Percentiles rank a stretch among this genome's conserved stretches.
Conservation (phyloP, 345 rosid species). For the Pistacia atlantica region DNA sequence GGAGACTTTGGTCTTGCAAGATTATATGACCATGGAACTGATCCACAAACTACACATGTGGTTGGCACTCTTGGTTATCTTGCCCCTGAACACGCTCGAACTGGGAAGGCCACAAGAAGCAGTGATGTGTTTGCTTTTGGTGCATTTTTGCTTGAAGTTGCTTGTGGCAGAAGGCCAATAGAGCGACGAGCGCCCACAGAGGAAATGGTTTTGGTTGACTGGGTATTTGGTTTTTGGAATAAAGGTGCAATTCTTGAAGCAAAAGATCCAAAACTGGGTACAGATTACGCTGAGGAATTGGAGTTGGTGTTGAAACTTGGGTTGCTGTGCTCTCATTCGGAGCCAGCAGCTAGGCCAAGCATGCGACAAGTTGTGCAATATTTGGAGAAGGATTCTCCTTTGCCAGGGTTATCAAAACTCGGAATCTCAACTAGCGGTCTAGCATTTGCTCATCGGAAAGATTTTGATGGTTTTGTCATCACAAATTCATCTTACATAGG, state of each 20-base stretch:
- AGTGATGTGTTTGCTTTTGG: slow-evolving; percentile 64
- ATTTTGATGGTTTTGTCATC: slow-evolving; percentile 44
- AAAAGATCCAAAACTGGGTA: slow-evolving; percentile 41
- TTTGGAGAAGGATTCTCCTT: slow-evolving; percentile 43
- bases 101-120: slow-evolving; percentile 53
- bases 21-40: slow-evolving; percentile 57
- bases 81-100: slow-evolving; percentile 61
- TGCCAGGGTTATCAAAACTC: slow-evolving; percentile 44
- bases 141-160: slow-evolving; percentile 63
- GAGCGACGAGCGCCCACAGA: slow-evolving; percentile 23
- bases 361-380: slow-evolving; percentile 60
- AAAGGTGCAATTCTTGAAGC: slow-evolving; percentile 43
- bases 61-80: slow-evolving; percentile 67
- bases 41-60: slow-evolving; percentile 57
- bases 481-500: slow-evolving; percentile 40
- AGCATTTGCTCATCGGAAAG: slow-evolving; percentile 33
- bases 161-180: slow-evolving; percentile 55
- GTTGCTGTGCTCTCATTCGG: slow-evolving; percentile 52
- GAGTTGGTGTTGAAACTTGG: slow-evolving; percentile 61
- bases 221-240: slow-evolving; percentile 43
- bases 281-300: slow-evolving; percentile 43
- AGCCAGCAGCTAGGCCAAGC: slow-evolving; percentile 50
- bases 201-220: slow-evolving; percentile 39
- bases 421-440: slow-evolving; percentile 39
- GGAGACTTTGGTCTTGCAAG: slow-evolving; percentile 74